Evolutionary conservation across 352 stramenopile species (phyloP).

Genomic region (Phytopythium ostracodes): DNA sequence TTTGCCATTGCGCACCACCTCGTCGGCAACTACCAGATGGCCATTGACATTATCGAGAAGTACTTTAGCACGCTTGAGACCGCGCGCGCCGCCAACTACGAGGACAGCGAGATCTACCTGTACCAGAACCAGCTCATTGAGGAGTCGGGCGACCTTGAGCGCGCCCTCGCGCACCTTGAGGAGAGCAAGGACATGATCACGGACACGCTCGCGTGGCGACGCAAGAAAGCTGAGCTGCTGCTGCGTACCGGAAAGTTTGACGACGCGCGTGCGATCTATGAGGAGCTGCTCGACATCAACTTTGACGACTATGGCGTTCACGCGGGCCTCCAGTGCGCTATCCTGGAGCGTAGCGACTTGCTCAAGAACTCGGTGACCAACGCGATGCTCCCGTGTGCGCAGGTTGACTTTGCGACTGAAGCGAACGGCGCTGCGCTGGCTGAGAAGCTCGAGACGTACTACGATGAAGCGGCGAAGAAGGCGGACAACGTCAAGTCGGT

Average conservation of each 20-base stretch:
- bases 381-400: slow-evolving; percentile 33
- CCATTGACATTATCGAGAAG: slow-evolving; percentile 95
- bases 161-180: slow-evolving; percentile 85
- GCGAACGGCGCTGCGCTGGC: slow-evolving; percentile 36
- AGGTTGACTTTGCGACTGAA: slow-evolving; percentile 48
- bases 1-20: slow-evolving; percentile 96
- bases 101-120: slow-evolving; percentile 96
- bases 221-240: slow-evolving; percentile 75
- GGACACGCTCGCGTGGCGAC: slow-evolving; percentile 70
- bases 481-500: slow-evolving; percentile 62
- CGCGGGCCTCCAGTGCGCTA: slow-evolving; percentile 76
- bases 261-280: slow-evolving; percentile 61
- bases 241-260: slow-evolving; percentile 59
- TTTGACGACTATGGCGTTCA: slow-evolving; percentile 92
- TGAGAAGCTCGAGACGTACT: slow-evolving; percentile 49
- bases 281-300: slow-evolving; percentile 81
- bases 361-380: slow-evolving; percentile 36
- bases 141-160: slow-evolving; percentile 82
- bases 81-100: slow-evolving; percentile 76
- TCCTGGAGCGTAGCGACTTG: slow-evolving; percentile 56
- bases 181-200: slow-evolving; percentile 68
- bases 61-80: slow-evolving; percentile 90
- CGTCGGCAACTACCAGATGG: slow-evolving; percentile 89
- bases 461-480: slow-evolving; percentile 34
- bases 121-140: slow-evolving; percentile 95